A percentile compares a stretch with the other conserved stretches of the same genome.
Conservation (phyloP, 2,329 filamentous ascomycete genomes). For the Fusarium tjaetaba region DNA sequence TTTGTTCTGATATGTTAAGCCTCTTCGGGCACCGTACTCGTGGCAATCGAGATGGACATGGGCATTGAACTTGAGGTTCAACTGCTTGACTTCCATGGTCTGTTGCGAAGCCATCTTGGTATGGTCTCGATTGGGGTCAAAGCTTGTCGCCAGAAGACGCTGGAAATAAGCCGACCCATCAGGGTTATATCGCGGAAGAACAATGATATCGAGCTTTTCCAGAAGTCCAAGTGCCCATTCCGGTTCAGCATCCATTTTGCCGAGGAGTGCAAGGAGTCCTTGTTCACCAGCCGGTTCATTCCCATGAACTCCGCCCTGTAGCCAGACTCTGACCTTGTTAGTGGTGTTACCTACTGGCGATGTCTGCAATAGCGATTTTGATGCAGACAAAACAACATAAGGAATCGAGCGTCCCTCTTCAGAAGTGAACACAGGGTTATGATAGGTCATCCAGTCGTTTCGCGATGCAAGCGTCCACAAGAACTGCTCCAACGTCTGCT, state of each 20-base stretch:
- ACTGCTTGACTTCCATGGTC: conserved; percentile 44
- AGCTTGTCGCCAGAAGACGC: conserved; percentile 42
- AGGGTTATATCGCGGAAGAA: conserved; percentile 48
- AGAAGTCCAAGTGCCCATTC: conserved; percentile 44
- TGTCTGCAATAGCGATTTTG: not conserved
- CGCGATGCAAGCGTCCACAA: not conserved
- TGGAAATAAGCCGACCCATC: conserved; percentile 49
- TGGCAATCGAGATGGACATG: conserved; percentile 47
- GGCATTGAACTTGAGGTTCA: conserved; percentile 43
- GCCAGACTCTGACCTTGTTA: conserved; percentile 45
- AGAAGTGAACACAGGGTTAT: conserved; percentile 15
- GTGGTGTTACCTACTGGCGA: conserved; percentile 1
- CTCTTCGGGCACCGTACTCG: conserved; percentile 41
- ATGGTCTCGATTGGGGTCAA: conserved; percentile 48
- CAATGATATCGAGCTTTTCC: conserved; percentile 43
- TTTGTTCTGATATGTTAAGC: conserved; percentile 19
- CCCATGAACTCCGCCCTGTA: conserved; percentile 47
- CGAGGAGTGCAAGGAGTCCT: conserved; percentile 42
- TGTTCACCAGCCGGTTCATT: conserved; percentile 49
- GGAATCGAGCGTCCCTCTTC: conserved; percentile 31
- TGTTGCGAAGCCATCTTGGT: conserved; percentile 47
- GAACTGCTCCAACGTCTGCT: conserved; percentile 10
- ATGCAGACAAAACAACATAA: conserved; percentile 15
- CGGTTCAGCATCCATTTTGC: conserved; percentile 43
- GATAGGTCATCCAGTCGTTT: conserved; percentile 32